Base-by-base conservation (phyloP, 164 flowering plant species). In the Tetrastigma voinierianum region DNA sequence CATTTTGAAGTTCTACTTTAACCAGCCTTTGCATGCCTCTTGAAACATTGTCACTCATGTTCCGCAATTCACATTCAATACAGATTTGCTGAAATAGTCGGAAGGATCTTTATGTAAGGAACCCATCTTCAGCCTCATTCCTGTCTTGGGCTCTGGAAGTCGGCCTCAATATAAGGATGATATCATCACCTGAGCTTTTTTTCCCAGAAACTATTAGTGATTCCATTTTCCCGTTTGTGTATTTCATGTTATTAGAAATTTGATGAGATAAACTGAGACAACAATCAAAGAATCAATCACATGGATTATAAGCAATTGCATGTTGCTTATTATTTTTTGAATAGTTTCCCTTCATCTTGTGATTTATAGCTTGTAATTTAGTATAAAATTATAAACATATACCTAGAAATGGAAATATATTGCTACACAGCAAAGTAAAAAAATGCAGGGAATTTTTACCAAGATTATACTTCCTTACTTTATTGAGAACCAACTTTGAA, bases 141-240 rank as follows among this genome's bases (percentile, higher is more conserved):
- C 99, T 16, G 97, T 90, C 61, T 21, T 89, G 18, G 97, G 90
- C 64, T 72, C 90, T 51, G 98, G 99, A 59, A 75, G 71, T n/a
- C n/a, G 43, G 76, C 91, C 0, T 64, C 72, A n/a, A 10, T 69
- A 82, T 51, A 76, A 87, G 79, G 81, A 81, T 70, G 88, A 89
- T 67, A 20, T 89, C 49, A 67, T 92, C 71, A 84, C 97, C 7
- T 89, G 98, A 95, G 71, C 68, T n/a, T 92, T 52, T 82, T 95
- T 63, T 91, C 97, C 11, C 78, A 12, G 53, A 81, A 68, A 70
- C 20, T n/a, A 49, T 51, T 62, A 40, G 40, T 46, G 46, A 5
- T 48, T 5, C 58, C 58, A 20, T 55, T 55, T 25, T 16, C 14
- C 19, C 18, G 8, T 17, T 15, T 53, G 10, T n/a, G 21, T 1